Evolutionary conservation across 1,284 basidiomycete genomes (phyloP).

Genomic region (Apiotrichum montevideense): DNA sequence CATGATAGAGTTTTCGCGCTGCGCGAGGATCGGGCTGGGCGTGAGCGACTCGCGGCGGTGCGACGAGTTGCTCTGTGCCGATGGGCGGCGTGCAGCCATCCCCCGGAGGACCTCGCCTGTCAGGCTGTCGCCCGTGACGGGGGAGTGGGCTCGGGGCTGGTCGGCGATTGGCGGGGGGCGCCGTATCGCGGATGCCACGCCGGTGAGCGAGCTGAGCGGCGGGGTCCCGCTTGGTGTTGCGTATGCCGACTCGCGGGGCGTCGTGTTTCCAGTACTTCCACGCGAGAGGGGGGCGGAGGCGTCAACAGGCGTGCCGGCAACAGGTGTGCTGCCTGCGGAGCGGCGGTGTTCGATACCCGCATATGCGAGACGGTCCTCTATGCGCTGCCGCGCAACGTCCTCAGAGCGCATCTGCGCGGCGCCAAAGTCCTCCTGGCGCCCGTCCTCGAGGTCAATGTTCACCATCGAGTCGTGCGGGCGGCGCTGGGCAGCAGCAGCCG

Average conservation of each 20-base stretch:
- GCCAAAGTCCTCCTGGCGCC: conserved; percentile 36
- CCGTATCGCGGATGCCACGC: conserved; percentile 17
- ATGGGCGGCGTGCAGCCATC: conserved; percentile 5
- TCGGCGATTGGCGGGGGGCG: conserved; percentile 28
- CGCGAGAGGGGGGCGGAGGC: conserved; percentile 27
- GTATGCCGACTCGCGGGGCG: conserved; percentile 5
- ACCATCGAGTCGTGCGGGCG: conserved; percentile 34
- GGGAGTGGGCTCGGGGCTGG: conserved; percentile 3
- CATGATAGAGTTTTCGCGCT: conserved; percentile 13
- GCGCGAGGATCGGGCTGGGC: not conserved
- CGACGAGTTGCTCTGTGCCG: not conserved
- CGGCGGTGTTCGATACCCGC: conserved; percentile 35
- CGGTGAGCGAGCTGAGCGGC: not conserved
- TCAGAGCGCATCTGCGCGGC: conserved; percentile 25
- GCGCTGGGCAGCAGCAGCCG: conserved; percentile 20
- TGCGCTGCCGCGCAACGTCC: conserved; percentile 27
- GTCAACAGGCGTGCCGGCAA: conserved; percentile 8
- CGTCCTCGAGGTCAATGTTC: conserved; percentile 48
- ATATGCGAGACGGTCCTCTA: conserved; percentile 31
- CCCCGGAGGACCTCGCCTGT: conserved; percentile 9
- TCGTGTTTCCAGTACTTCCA: not conserved
- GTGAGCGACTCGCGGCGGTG: not conserved
- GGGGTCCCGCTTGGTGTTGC: not conserved
- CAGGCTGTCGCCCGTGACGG: not conserved
- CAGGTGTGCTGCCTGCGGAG: not conserved